A percentile compares a stretch with the other conserved stretches of the same genome.
Evolutionary conservation across 768 basidiomycete genomes (phyloP).

Genomic region (Collybiopsis luxurians): DNA sequence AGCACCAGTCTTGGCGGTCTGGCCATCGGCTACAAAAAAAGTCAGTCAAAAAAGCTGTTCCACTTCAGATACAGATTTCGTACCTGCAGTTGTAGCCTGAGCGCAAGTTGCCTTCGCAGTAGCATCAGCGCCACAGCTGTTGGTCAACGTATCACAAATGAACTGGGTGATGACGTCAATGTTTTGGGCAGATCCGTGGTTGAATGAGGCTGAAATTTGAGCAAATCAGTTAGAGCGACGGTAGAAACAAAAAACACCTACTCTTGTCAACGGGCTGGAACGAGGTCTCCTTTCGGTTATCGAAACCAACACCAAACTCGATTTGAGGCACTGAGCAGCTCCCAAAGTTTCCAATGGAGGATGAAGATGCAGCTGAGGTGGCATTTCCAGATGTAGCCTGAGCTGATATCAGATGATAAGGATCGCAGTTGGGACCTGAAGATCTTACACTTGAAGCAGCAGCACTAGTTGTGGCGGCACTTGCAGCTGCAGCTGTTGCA

Average conservation of each 20-base stretch:
- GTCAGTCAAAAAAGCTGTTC: background rate
- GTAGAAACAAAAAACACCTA: conserved; percentile 16
- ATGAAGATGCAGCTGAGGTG: too few species aligned
- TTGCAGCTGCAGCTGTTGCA: conserved; percentile 6
- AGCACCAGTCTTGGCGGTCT: conserved; percentile 40
- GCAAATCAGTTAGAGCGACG: background rate
- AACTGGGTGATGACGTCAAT: conserved; percentile 53
- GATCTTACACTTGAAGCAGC: conserved; percentile 22
- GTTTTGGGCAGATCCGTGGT: conserved; percentile 55
- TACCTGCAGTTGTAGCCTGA: conserved; percentile 36
- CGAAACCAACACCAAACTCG: conserved; percentile 56
- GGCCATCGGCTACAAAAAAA: conserved; percentile 19
- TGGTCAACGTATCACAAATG: conserved; percentile 53
- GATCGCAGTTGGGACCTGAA: too few species aligned
- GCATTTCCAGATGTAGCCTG: too few species aligned
- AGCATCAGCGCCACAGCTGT: conserved; percentile 51
- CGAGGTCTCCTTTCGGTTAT: conserved; percentile 43
- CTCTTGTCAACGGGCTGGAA: conserved; percentile 29
- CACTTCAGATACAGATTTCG: too few species aligned
- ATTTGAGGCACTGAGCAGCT: conserved; percentile 56
- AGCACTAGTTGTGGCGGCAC: conserved; percentile 15
- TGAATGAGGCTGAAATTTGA: conserved; percentile 34
- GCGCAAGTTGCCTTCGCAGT: conserved; percentile 52
- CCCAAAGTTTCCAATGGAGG: conserved; percentile 44
- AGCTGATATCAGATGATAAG: too few species aligned